Conservation (phyloP, 2,329 filamentous ascomycete genomes). For the Cryphonectria japonica region DNA sequence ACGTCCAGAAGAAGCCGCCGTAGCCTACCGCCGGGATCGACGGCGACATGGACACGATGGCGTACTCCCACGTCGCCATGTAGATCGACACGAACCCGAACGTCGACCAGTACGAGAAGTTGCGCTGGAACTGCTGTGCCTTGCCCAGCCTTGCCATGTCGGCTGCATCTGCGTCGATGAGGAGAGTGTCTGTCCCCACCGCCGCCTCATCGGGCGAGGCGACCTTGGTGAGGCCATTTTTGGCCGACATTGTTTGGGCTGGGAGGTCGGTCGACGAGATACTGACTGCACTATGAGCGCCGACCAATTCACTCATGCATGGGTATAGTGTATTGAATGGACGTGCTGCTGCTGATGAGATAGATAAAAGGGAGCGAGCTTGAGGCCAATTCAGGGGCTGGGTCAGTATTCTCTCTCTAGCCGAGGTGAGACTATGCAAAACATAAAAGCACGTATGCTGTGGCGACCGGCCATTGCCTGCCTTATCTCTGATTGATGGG, state of each 20-base stretch:
- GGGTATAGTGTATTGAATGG: not conserved
- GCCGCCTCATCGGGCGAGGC: constrained; percentile 11
- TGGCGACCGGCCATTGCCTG: not conserved
- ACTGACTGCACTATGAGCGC: not conserved
- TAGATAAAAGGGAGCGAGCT: not conserved
- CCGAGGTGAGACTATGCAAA: not conserved
- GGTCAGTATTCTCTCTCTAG: not conserved
- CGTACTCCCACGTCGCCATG: constrained; percentile 36
- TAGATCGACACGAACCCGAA: constrained; percentile 35
- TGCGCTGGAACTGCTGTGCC: constrained; percentile 32
- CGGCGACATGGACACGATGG: constrained; percentile 31
- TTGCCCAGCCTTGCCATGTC: constrained; percentile 28
- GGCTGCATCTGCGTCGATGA: constrained; percentile 18
- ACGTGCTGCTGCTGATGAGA: not conserved
- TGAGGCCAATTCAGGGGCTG: not conserved
- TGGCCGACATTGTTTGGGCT: not conserved
- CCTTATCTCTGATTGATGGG: not conserved
- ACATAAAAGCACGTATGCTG: not conserved
- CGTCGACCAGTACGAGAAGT: constrained; percentile 30
- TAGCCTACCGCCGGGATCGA: constrained; percentile 32
- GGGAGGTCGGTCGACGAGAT: not conserved
- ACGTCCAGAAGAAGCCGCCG: constrained; percentile 34
- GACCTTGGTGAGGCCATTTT: not conserved
- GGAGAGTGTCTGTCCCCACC: not conserved
- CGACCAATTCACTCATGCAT: not conserved